Conservation (phyloP, 495 filamentous ascomycete species). For the Aspergillus bertholletiae region DNA sequence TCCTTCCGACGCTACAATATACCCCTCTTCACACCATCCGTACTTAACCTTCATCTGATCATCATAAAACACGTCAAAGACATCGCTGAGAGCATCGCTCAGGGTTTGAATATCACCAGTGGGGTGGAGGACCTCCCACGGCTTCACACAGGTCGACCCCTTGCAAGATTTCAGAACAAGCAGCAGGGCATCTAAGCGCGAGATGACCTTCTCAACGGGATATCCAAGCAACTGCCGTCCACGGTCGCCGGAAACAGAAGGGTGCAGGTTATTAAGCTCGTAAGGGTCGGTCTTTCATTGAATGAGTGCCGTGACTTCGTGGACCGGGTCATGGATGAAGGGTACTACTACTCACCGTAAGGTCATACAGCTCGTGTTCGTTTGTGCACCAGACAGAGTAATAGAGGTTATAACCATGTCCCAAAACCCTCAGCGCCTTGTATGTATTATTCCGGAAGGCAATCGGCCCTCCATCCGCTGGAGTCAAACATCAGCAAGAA, state of each 20-base stretch:
- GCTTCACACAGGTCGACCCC: slow-evolving; percentile 40
- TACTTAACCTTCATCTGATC: slow-evolving; percentile 35
- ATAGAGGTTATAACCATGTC: slow-evolving; percentile 45
- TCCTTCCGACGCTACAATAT: slow-evolving; percentile 55
- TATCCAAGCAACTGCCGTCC: not conserved
- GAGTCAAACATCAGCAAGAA: not conserved
- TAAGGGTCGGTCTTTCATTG: slow-evolving; percentile 42
- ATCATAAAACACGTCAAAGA: slow-evolving; percentile 53
- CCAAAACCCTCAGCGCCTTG: slow-evolving; percentile 50
- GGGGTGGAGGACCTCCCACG: slow-evolving; percentile 53
- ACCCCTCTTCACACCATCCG: slow-evolving; percentile 51
- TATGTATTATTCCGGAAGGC: slow-evolving; percentile 47
- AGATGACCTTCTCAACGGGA: slow-evolving; percentile 32
- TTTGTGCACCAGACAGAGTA: slow-evolving; percentile 57
- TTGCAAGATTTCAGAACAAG: slow-evolving; percentile 59
- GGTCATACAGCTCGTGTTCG: slow-evolving; percentile 54
- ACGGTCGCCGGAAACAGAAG: not conserved
- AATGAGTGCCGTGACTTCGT: too few relatives aligned
- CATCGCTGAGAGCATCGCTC: slow-evolving; percentile 30
- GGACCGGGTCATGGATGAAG: too few relatives aligned
- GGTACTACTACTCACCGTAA: slow-evolving; percentile 27
- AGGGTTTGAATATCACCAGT: slow-evolving; percentile 33
- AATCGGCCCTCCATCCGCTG: not conserved
- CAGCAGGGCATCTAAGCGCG: slow-evolving; percentile 51
- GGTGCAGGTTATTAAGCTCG: slow-evolving; percentile 49